Evolutionary conservation across 2,329 filamentous ascomycete species (phyloP), one percentile per base, ranked within the genome.

Genomic region (Fragosphaeria purpurea): DNA sequence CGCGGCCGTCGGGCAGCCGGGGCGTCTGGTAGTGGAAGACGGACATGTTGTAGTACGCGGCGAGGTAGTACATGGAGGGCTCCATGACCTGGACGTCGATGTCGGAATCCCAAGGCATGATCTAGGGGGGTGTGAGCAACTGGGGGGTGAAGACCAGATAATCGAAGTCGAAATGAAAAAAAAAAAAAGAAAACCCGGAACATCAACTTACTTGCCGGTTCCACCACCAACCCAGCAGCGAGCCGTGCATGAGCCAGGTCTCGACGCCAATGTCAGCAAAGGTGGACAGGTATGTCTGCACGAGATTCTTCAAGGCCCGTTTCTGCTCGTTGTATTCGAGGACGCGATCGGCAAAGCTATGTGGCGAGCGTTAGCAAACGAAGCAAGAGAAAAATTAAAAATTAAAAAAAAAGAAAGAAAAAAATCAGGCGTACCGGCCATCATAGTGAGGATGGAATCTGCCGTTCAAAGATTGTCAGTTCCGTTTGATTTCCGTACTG

Each of bases 221-320:
- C 86, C 86, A 91, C 85, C 86, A 91, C 87, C 87, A 93, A 6
- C 86, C 87, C 35, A 93, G 70, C 34, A 91, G 69, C n/a, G 84
- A 85, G n/a, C 86, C 85, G 61, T 91, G 86, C 60, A 87, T 86
- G 53, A 91, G 77, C 87, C 87, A 91, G 6, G 86, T 89, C 63
- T 90, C 82, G 52, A 89, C 65, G 2, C 79, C 76, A 34, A 86
- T 71, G 39, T 79, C 75, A 46, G 72, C 69, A 60, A 86, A 84
- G 34, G 82, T 86, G 41, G 76, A 70, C 45, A 91, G 71, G 63
- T 89, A 91, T 33, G 86, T 82, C 59, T 82, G 79, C 48, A 88
- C 74, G 58, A 91, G 77, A 56, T 82, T 74, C 47, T 73, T 75
- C 52, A 89, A 72, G 1, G 77, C 81, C 33, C 79, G 72, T 30